These are phyloP conservation scores for Selaginella moellendorffii DNA, from an alignment of 75 land plant genomes.

Conservation along the genomic window DNA sequence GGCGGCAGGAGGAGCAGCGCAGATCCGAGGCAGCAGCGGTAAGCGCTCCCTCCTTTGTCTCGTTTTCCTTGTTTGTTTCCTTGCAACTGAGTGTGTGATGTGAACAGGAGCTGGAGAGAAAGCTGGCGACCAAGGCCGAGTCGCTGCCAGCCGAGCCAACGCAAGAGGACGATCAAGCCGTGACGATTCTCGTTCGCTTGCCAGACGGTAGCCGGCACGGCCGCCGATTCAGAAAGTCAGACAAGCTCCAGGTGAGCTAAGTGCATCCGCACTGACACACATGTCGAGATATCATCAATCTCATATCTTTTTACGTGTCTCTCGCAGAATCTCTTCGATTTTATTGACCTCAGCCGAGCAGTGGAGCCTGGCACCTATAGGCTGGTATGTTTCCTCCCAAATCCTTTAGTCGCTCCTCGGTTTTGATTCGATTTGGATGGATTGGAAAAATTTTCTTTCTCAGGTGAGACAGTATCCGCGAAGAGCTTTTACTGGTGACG, in stretches of 20 bases:
- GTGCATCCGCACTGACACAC: background rate
- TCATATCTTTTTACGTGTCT: no score
- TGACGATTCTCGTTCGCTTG: slow-evolving; percentile 70
- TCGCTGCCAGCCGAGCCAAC: slow-evolving; percentile 70
- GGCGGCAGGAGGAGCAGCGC: slow-evolving; percentile 41
- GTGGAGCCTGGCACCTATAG: slow-evolving; percentile 68
- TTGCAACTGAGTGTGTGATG: background rate
- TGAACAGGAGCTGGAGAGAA: slow-evolving; percentile 54
- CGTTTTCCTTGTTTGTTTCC: background rate
- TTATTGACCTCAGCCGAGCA: slow-evolving; percentile 51
- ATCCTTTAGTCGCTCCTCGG: no score
- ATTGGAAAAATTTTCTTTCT: no score
- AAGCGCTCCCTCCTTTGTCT: background rate
- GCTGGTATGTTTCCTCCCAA: no score
- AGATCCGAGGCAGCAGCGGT: slow-evolving; percentile 59
- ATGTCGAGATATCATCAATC: no score
- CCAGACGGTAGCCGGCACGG: slow-evolving; percentile 76
- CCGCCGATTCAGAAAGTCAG: slow-evolving; percentile 66
- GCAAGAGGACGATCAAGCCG: slow-evolving; percentile 59
- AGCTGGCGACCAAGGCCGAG: slow-evolving; percentile 54
- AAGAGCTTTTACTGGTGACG: slow-evolving; percentile 58
- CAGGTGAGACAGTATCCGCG: slow-evolving; percentile 90
- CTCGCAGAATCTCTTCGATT: slow-evolving; percentile 68
- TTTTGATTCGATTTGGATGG: no score
- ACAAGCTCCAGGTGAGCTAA: slow-evolving; percentile 58